Evolutionary conservation across 345 rosid genomes (phyloP), one percentile per base, ranked within the genome.

Genomic region (Citrus mangshanensis): DNA sequence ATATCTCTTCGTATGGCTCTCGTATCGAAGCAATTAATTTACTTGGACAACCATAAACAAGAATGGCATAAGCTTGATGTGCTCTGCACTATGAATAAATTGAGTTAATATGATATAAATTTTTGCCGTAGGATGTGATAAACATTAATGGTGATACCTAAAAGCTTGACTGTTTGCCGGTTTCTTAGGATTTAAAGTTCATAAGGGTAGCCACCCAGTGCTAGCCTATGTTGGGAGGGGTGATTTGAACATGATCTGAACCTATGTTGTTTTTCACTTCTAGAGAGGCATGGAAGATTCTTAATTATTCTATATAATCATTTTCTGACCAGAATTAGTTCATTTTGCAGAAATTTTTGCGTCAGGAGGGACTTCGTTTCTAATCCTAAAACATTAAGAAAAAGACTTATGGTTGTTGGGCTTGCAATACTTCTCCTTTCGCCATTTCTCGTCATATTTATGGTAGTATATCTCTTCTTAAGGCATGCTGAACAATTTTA

Each of bases 401-500:
- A 91, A 82, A 91, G 95, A 84, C 94, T 94, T 65, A 87, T 91
- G 89, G 88, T 94, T 56, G 98, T 93, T 81, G 99, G 98, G 81
- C 70, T 97, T 71, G 89, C 91, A 56, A 92, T 93, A 93, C 91
- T 94, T 85, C 89, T 97, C 60, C 92, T 97, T 69, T 91, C 96
- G 75, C 98, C 98, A 64, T 97, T 97, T 82, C 96, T 97, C 62
- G 98, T 94, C 82, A 97, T 94, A 80, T 97, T 97, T 86, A 92
- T 94, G 98, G 83, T 94, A 81, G 97, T 97, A 55, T 97, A 92
- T 86, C 93, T 94, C 80, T 97, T 97, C 86, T 82, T 97, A 77
- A 89, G 94, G 87, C 99, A 97, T 76, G 99, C 98, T 75, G 99
- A 94, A 81, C 98, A 97, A 80, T 93, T 97, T 74, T 97, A 93